Percentiles rank a stretch among this genome's conserved stretches.
Conservation (phyloP, 1,139 yeast genomes). For the Candida sp. region DNA sequence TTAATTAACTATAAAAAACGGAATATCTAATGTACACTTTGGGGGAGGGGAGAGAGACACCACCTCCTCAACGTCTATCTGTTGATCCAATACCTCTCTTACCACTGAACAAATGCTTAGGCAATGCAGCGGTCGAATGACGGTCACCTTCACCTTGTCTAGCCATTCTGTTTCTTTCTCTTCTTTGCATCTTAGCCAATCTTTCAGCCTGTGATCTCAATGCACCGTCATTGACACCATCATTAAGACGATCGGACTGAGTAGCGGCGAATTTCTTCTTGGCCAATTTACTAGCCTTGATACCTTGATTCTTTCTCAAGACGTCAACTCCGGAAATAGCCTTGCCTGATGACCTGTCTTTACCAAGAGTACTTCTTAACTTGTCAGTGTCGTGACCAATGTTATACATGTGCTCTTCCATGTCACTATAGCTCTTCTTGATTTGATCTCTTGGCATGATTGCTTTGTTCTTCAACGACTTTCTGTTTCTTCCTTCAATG, state of each 20-base stretch:
- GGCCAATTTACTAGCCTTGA: slow-evolving; percentile 44
- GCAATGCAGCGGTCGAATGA: slow-evolving; percentile 82
- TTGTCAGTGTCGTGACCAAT: slow-evolving; percentile 87
- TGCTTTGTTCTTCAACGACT: slow-evolving; percentile 86
- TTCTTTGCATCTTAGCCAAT: slow-evolving; percentile 86
- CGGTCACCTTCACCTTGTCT: slow-evolving; percentile 98
- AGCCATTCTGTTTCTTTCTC: slow-evolving; percentile 92
- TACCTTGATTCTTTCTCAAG: slow-evolving; percentile 58
- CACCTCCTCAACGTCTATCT: slow-evolving; percentile 58
- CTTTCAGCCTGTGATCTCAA: slow-evolving; percentile 86
- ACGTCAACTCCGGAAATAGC: slow-evolving; percentile 76
- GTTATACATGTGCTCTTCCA: slow-evolving; percentile 89
- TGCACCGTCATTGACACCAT: slow-evolving; percentile 87
- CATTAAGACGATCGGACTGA: slow-evolving; percentile 84
- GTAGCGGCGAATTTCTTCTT: slow-evolving; percentile 52
- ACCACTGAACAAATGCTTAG: slow-evolving; percentile 95
- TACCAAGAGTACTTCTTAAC: slow-evolving; percentile 53
- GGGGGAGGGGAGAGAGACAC: neutral
- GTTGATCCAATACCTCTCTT: slow-evolving; percentile 94
- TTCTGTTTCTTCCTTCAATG: slow-evolving; percentile 85
- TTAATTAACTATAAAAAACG: no score
- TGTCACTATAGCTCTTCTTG: slow-evolving; percentile 73
- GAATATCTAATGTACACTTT: no score
- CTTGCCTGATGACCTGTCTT: slow-evolving; percentile 36
- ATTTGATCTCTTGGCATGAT: slow-evolving; percentile 92